A percentile compares a stretch with the other conserved stretches of the same genome.
These are phyloP conservation scores for Echria macrotheca DNA, from an alignment of 495 filamentous ascomycete genomes.

Conservation along the genomic window DNA sequence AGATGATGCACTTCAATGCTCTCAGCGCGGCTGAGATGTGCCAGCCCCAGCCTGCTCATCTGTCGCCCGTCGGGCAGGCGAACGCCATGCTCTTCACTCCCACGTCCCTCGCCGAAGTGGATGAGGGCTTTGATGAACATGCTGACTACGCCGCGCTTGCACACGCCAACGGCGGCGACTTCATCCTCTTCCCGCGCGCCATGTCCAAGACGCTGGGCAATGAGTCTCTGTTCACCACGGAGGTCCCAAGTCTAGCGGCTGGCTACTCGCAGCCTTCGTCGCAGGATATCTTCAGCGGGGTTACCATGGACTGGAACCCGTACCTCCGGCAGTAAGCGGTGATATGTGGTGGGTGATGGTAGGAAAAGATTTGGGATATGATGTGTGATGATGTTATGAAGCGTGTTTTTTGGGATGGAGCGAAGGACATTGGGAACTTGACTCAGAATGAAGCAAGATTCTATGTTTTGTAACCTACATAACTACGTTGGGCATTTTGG, in stretches of 20 bases:
- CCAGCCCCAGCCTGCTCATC: slow-evolving; percentile 40
- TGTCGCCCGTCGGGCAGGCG: slow-evolving; percentile 59
- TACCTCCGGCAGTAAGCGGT: slow-evolving; percentile 23
- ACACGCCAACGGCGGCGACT: slow-evolving; percentile 23
- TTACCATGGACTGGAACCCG: slow-evolving; percentile 36
- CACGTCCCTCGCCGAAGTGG: slow-evolving; percentile 40
- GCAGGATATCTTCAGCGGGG: slow-evolving; percentile 33
- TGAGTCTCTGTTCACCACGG: slow-evolving; percentile 31
- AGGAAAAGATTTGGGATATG: background rate
- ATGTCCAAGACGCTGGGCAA: slow-evolving; percentile 28
- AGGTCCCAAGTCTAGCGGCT: slow-evolving; percentile 32
- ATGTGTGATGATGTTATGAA: slow-evolving; percentile 23
- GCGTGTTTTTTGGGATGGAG: background rate
- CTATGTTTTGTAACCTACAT: slow-evolving; percentile 16
- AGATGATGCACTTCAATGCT: slow-evolving; percentile 29
- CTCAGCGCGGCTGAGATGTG: slow-evolving; percentile 30
- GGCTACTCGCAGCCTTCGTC: slow-evolving; percentile 38
- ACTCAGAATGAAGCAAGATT: slow-evolving; percentile 9
- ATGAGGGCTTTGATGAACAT: slow-evolving; percentile 47
- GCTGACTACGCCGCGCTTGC: slow-evolving; percentile 21
- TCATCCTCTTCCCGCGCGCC: slow-evolving; percentile 28
- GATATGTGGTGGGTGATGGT: background rate
- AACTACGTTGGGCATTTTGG: slow-evolving; percentile 14
- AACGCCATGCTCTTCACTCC: slow-evolving; percentile 62
- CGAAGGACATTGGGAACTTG: too few species aligned